phyloP scores from a whole-genome alignment of 768 basidiomycete genomes.

The Podaxis sp. region DNA sequence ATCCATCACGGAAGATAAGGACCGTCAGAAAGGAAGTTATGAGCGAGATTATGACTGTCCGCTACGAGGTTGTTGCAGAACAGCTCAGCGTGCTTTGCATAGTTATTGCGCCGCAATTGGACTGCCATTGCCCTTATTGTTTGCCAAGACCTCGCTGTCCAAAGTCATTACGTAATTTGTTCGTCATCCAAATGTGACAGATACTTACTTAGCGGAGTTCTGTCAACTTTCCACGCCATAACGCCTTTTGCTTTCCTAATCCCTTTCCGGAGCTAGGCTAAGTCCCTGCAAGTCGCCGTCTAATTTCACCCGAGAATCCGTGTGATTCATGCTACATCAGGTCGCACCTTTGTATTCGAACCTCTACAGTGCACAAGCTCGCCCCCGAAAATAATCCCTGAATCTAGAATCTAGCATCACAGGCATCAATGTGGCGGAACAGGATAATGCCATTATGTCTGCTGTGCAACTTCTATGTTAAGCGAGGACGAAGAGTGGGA shows the following conservation, averaged over 20 bases:
- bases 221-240: no score
- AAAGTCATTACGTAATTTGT: slow-evolving; percentile 1
- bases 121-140: background rate
- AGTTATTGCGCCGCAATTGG: slow-evolving; percentile 13
- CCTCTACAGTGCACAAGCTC: background rate
- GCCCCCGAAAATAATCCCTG: background rate
- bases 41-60: slow-evolving; percentile 6
- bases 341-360: no score
- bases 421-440: background rate
- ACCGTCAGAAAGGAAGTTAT: background rate
- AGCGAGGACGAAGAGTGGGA: background rate
- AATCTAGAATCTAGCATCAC: background rate
- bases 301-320: no score
- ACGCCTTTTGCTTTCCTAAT: no score
- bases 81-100: slow-evolving; percentile 9
- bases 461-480: background rate
- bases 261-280: no score
- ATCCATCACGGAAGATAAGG: slow-evolving; percentile 45
- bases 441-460: background rate
- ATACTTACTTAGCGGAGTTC: no score
- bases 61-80: background rate
- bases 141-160: background rate
- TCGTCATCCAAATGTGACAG: background rate
- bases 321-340: no score
- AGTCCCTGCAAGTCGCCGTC: no score